phyloP scores from a whole-genome alignment of 1,284 basidiomycete genomes.

The Ustilago xerochloae region DNA sequence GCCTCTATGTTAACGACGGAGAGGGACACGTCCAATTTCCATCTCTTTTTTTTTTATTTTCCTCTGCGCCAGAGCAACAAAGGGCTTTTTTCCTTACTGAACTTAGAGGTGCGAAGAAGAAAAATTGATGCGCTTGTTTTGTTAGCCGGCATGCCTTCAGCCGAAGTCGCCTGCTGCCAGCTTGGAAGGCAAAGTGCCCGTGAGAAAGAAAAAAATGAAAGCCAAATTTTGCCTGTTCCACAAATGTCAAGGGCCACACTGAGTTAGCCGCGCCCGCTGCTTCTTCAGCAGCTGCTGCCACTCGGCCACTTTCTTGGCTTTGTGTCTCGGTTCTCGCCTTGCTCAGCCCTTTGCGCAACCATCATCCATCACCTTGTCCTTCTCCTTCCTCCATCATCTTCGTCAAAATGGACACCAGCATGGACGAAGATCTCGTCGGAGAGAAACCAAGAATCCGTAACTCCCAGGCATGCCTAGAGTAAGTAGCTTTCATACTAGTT shows the following conservation, averaged over 20 bases:
- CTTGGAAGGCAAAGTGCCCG: neutral
- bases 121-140: neutral
- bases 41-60: neutral
- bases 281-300: too few species aligned
- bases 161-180: neutral
- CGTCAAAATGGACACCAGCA: constrained; percentile 23
- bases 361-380: constrained; percentile 3
- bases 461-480: constrained; percentile 50
- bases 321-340: neutral
- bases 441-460: constrained; percentile 42
- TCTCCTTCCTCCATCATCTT: neutral
- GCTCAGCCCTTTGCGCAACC: neutral
- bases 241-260: too few species aligned
- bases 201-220: neutral
- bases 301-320: neutral
- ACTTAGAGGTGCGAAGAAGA: neutral
- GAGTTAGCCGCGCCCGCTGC: neutral
- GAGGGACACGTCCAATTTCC: neutral
- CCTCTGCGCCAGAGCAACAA: too few species aligned
- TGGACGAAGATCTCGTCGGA: constrained; percentile 32
- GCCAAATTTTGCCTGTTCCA: constrained; percentile 6
- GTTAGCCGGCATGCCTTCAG: constrained; percentile 6
- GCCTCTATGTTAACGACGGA: too few species aligned
- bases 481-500: constrained; percentile 4
- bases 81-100: neutral